Evolutionary conservation across 768 basidiomycete genomes (phyloP), one percentile per base, ranked within the genome.

Genomic region (Hypholoma sublateritium): DNA sequence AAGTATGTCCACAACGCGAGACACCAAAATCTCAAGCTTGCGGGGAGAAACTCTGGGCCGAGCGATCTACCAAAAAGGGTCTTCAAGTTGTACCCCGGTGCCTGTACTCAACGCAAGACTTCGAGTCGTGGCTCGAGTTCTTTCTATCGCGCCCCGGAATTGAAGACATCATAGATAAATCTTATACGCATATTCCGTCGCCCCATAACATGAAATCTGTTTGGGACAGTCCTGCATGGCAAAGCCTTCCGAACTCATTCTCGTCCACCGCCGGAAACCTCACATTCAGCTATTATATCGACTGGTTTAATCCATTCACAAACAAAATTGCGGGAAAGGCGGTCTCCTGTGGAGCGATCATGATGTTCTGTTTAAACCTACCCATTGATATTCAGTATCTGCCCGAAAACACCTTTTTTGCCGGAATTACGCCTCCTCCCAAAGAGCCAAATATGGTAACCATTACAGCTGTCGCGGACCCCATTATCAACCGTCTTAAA

Each of bases 231-330:
- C 67, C 64, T 13, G 65, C 63, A 7, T 68, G 67, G 67, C 43
- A 47, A n/a, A 63, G 62, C 45, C 59, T 69, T 14, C 5, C 5
- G 13, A 11, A 39, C 11, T 5, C 28, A 2, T 66, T 66, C 35
- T 60, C 60, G 8, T 57, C 59, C 2, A 63, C 58, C 0, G 51
- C 46, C 6, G 62, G 61, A 24, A 64, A 68, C 49, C 54, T 65
- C 5, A 65, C 59, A 6, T 65, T 65, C 53, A 60, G 57, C 45
- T 57, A 52, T 34, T 68, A 59, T 17, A 64, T 68, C n/a, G 69
- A 70, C 43, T 70, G 69, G 69, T 70, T 66, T 51, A 70, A 70
- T 39, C 69, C 69, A 8, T 60, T 66, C 34, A 58, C 59, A 34
- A 70, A 70, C 56, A 68, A 70, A 52, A 65, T 62, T 43, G 55